These are phyloP conservation scores for Ilyonectria sp. DNA, from an alignment of 2,329 filamentous ascomycete species.

Conservation along the genomic window DNA sequence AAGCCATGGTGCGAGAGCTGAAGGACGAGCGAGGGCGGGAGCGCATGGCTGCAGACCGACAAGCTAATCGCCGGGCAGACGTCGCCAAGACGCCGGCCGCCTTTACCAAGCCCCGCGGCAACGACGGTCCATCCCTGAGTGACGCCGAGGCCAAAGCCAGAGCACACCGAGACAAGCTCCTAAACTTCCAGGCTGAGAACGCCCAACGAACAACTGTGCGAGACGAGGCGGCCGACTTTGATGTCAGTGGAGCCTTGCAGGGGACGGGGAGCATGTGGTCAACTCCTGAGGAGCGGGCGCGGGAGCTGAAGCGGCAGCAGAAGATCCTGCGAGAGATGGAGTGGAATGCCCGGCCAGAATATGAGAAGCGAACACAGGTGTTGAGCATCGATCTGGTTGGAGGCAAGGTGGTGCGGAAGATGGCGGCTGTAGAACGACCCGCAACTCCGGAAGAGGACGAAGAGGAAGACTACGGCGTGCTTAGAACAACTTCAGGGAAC, in stretches of 20 bases:
- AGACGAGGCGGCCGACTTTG: slow-evolving; percentile 83
- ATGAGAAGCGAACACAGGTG: slow-evolving; percentile 89
- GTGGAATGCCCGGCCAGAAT: slow-evolving; percentile 87
- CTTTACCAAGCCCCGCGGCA: slow-evolving; percentile 66
- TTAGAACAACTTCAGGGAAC: slow-evolving; percentile 56
- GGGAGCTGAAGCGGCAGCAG: slow-evolving; percentile 89
- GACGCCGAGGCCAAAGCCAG: slow-evolving; percentile 79
- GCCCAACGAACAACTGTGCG: slow-evolving; percentile 86
- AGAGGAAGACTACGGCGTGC: slow-evolving; percentile 50
- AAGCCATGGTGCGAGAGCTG: slow-evolving; percentile 87
- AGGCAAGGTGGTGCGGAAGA: slow-evolving; percentile 81
- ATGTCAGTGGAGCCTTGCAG: slow-evolving; percentile 62
- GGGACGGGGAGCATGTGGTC: slow-evolving; percentile 80
- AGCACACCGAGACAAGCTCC: slow-evolving; percentile 84
- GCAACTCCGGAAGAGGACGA: slow-evolving; percentile 66
- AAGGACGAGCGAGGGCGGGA: slow-evolving; percentile 89
- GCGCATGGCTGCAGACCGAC: slow-evolving; percentile 86
- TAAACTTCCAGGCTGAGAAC: slow-evolving; percentile 89
- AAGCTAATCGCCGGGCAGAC: slow-evolving; percentile 76
- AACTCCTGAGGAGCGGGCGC: slow-evolving; percentile 84
- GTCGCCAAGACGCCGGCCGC: slow-evolving; percentile 73
- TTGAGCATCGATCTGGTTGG: slow-evolving; percentile 87
- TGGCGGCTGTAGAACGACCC: slow-evolving; percentile 74
- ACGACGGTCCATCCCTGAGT: slow-evolving; percentile 56
- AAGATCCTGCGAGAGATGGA: slow-evolving; percentile 87